Evolutionary conservation across 106 monocot species (phyloP), one percentile per base, ranked within the genome.

Genomic region (Acanthochlamys bracteata): DNA sequence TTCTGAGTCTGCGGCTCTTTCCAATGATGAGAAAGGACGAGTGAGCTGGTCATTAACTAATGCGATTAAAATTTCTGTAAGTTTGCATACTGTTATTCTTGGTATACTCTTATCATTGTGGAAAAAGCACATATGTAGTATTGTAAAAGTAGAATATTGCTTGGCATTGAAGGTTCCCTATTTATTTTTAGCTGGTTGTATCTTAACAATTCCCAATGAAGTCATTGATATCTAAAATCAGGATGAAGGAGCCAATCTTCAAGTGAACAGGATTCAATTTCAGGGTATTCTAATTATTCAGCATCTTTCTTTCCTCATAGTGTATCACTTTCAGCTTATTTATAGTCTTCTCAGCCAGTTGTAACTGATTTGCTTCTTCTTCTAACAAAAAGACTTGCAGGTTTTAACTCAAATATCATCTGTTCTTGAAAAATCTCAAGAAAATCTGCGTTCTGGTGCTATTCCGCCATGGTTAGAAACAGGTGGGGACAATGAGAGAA

Each of bases 401-500:
- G 75, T 59, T 25, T 26, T 67, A 10, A 72, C 69, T 65, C 40
- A 19, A 17, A 58, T 76, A 58, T 75, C 63, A 53, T 67, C 42
- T 4, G 20, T 41, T 63, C 53, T 51, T 68, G 65, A 68, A 73
- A 85, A 63, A 53, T 71, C 55, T 56, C 64, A 65, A 74, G 61
- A 24, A 69, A 89, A 83, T 77, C 70, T 76, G 40, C 74, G 75
- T 71, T 66, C 58, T 51, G 84, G 77, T 39, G 77, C 70, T 66
- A 63, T 61, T 13, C 89, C 86, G 47, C 86, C 86, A 21, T 83
- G 83, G 89, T 69, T 89, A 53, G 78, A 84, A 42, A 55, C 66
- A 63, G 70, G 53, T 71, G 83, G 83, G 73, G 65, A 69, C 66
- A 57, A 33, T 46, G 75, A 75, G 4, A 63, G 46, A 60, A 70